Percentiles rank a stretch among this genome's conserved stretches.
These are phyloP conservation scores for Pseudogymnoascus sp. DNA, from an alignment of 2,329 filamentous ascomycete species.

Conservation along the genomic window DNA sequence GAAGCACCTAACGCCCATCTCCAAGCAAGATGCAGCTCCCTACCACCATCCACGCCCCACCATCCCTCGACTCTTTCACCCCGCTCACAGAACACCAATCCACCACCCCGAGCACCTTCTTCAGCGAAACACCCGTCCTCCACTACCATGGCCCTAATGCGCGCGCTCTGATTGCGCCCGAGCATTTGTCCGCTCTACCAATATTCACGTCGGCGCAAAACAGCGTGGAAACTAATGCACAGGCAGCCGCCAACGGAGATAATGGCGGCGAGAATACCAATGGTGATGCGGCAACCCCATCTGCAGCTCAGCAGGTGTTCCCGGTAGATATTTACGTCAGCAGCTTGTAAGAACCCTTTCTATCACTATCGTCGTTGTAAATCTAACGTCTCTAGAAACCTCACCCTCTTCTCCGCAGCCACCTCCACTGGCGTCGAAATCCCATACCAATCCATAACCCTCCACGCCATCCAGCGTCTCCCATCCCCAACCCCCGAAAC, in stretches of 20 bases:
- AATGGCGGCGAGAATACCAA: constrained; percentile 19
- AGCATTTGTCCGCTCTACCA: constrained; percentile 46
- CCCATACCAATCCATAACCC: constrained; percentile 65
- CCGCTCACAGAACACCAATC: constrained; percentile 62
- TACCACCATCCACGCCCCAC: constrained; percentile 50
- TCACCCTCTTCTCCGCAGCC: constrained; percentile 57
- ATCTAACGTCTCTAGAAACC: constrained; percentile 36
- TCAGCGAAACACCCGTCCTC: constrained; percentile 62
- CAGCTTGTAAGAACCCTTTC: not conserved
- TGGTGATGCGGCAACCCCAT: constrained; percentile 1
- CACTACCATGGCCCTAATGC: constrained; percentile 53
- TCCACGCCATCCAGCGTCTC: constrained; percentile 64
- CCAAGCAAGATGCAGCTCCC: constrained; percentile 17
- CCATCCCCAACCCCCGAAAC: constrained; percentile 27
- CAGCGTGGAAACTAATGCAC: constrained; percentile 34
- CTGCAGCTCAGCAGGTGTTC: constrained; percentile 29
- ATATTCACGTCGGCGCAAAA: constrained; percentile 41
- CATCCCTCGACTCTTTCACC: constrained; percentile 52
- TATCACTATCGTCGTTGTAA: constrained; percentile 3
- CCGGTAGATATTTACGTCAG: constrained; percentile 50
- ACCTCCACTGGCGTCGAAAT: constrained; percentile 57
- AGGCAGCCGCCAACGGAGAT: constrained; percentile 32
- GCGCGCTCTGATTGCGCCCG: constrained; percentile 49
- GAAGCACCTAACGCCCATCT: not conserved
- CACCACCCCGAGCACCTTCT: constrained; percentile 66